phyloP scores from a whole-genome alignment of 192 early-diverging fungal species.

The Chytriomyces sp. region DNA sequence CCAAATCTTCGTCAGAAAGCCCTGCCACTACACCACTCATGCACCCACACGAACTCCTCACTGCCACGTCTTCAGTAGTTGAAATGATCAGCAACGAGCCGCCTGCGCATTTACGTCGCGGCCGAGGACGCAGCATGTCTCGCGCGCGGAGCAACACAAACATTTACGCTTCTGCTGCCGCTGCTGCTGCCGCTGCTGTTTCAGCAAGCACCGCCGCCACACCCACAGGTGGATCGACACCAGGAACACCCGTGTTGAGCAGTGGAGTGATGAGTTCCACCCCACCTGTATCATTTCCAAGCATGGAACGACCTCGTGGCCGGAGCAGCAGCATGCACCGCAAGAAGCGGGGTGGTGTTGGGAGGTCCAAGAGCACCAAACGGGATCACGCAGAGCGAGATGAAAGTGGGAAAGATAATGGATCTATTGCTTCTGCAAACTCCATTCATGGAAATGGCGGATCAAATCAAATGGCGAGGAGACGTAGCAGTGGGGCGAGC shows the following conservation, averaged over 20 bases:
- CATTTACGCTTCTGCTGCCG: neutral
- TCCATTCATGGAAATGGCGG: no score
- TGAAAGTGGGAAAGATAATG: neutral
- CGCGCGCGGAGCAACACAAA: neutral
- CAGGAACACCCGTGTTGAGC: neutral
- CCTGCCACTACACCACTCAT: neutral
- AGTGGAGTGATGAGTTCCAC: no score
- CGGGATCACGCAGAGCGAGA: neutral
- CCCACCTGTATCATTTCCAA: neutral
- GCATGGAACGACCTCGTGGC: neutral
- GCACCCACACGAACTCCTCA: neutral
- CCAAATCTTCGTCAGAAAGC: neutral
- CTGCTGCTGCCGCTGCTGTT: neutral
- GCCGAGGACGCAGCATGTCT: neutral
- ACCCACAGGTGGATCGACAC: neutral
- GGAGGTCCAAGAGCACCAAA: neutral
- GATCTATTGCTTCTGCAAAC: neutral
- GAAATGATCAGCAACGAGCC: constrained; percentile 1
- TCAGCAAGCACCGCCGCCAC: neutral
- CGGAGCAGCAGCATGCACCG: constrained; percentile 1
- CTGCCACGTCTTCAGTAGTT: neutral
- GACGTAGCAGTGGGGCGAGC: neutral
- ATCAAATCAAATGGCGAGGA: neutral
- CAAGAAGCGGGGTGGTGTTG: neutral
- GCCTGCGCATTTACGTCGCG: neutral